phyloP scores from a whole-genome alignment of 1,284 basidiomycete species.

The Caloboletus inedulis region DNA sequence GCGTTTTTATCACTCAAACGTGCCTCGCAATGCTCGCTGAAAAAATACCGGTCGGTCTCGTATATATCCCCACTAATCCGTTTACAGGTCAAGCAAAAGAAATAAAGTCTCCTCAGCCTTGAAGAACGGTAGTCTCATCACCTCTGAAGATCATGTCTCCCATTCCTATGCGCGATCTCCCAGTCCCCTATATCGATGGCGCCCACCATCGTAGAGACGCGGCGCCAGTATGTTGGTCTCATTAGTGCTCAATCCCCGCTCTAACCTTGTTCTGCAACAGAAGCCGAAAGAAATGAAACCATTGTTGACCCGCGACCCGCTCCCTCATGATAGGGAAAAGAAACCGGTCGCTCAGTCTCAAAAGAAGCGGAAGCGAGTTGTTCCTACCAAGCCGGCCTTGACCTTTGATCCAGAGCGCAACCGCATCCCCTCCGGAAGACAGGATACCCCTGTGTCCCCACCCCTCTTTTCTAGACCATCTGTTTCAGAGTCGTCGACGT shows the following conservation, averaged over 20 bases:
- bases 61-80: slow-evolving; percentile 30
- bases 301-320: slow-evolving; percentile 24
- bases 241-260: slow-evolving; percentile 8
- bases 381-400: slow-evolving; percentile 20
- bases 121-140: slow-evolving; percentile 8
- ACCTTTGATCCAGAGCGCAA: slow-evolving; percentile 20
- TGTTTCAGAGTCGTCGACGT: slow-evolving; percentile 8
- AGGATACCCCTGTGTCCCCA: slow-evolving; percentile 14
- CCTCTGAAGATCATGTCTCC: slow-evolving; percentile 13
- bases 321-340: slow-evolving; percentile 24
- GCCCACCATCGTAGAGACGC: slow-evolving; percentile 20
- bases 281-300: slow-evolving; percentile 23
- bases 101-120: slow-evolving; percentile 14
- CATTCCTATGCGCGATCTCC: slow-evolving; percentile 14
- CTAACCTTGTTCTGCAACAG: slow-evolving; percentile 22
- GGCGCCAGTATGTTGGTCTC: slow-evolving; percentile 22
- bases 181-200: slow-evolving; percentile 5
- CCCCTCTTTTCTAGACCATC: slow-evolving; percentile 7
- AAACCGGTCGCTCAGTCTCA: slow-evolving; percentile 12
- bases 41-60: slow-evolving; percentile 22
- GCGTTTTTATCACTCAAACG: slow-evolving; percentile 34
- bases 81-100: slow-evolving; percentile 15
- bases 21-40: slow-evolving; percentile 21
- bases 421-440: slow-evolving; percentile 24
- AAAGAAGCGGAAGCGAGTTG: slow-evolving; percentile 26